phyloP scores from a whole-genome alignment of 23 red algal genomes.

The Gracilaria domingensis region DNA sequence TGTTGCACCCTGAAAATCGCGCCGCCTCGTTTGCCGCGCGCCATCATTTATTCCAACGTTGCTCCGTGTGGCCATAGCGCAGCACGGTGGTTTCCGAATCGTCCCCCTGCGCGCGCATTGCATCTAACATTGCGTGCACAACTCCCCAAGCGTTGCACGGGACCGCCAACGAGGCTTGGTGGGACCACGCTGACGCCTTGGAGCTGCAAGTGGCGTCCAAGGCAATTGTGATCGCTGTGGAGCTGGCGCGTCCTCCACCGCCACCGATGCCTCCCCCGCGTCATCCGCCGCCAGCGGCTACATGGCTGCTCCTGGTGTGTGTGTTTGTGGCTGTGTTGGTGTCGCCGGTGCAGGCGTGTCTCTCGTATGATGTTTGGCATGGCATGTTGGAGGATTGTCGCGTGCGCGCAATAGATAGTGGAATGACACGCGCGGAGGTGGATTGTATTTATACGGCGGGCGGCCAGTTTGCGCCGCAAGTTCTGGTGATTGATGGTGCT shows the following conservation, averaged over 20 bases:
- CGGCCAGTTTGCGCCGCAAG: neutral
- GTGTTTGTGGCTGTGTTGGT: neutral
- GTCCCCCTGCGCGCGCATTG: too few relatives aligned
- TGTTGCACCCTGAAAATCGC: too few relatives aligned
- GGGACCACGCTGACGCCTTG: too few relatives aligned
- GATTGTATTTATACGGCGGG: slow-evolving; percentile 6
- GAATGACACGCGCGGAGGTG: neutral
- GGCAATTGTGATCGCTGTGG: neutral
- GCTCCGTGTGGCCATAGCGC: too few relatives aligned
- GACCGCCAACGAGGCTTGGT: too few relatives aligned
- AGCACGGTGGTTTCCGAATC: too few relatives aligned
- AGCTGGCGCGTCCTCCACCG: slow-evolving; percentile 27
- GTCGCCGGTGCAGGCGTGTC: neutral
- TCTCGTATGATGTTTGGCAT: slow-evolving; percentile 30
- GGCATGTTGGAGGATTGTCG: slow-evolving; percentile 1
- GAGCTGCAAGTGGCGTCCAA: neutral
- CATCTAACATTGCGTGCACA: too few relatives aligned
- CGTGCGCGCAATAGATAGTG: neutral
- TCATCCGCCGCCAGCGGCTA: neutral
- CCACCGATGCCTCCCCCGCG: slow-evolving; percentile 17
- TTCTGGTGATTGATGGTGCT: neutral
- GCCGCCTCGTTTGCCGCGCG: too few relatives aligned
- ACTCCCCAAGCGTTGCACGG: too few relatives aligned
- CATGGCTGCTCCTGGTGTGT: neutral
- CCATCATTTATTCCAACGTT: too few relatives aligned